These are phyloP conservation scores for Kodamaea sp. DNA, from an alignment of 1,139 yeast genomes.

Conservation along the genomic window DNA sequence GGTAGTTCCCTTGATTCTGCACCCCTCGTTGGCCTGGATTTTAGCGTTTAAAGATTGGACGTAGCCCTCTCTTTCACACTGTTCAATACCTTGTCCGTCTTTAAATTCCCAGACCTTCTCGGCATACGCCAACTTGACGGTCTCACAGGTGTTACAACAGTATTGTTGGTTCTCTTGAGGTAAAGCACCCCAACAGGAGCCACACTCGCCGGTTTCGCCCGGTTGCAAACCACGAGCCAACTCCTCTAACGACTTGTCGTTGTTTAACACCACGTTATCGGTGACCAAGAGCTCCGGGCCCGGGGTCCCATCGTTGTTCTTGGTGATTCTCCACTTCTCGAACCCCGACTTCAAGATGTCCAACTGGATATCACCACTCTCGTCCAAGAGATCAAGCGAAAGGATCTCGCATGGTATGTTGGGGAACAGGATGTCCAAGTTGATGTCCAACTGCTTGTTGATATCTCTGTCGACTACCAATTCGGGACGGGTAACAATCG, in stretches of 20 bases:
- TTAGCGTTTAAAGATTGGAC: conserved; percentile 59
- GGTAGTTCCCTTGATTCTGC: conserved; percentile 79
- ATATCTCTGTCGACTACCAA: conserved; percentile 87
- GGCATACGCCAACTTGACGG: conserved; percentile 79
- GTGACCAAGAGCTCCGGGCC: conserved; percentile 31
- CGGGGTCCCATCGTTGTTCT: conserved; percentile 22
- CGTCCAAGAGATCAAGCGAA: conserved; percentile 61
- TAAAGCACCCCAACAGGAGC: conserved; percentile 86
- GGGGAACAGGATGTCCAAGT: conserved; percentile 80
- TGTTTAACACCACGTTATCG: conserved; percentile 20
- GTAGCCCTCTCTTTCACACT: conserved; percentile 89
- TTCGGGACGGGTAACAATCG: conserved; percentile 71
- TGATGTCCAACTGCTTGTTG: conserved; percentile 72
- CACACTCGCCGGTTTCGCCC: conserved; percentile 58
- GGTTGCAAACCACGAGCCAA: conserved; percentile 40
- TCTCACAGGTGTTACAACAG: conserved; percentile 87
- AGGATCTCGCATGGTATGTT: conserved; percentile 75
- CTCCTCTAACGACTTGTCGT: conserved; percentile 30
- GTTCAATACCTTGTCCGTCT: conserved; percentile 84
- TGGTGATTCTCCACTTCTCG: conserved; percentile 62
- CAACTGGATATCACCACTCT: conserved; percentile 78
- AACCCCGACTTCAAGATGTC: conserved; percentile 74
- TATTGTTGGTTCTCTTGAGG: conserved; percentile 60
- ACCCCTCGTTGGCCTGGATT: conserved; percentile 69
- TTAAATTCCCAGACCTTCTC: conserved; percentile 81